Base-by-base conservation (phyloP, 495 filamentous ascomycete species). In the Aspergillus egyptiacus region DNA sequence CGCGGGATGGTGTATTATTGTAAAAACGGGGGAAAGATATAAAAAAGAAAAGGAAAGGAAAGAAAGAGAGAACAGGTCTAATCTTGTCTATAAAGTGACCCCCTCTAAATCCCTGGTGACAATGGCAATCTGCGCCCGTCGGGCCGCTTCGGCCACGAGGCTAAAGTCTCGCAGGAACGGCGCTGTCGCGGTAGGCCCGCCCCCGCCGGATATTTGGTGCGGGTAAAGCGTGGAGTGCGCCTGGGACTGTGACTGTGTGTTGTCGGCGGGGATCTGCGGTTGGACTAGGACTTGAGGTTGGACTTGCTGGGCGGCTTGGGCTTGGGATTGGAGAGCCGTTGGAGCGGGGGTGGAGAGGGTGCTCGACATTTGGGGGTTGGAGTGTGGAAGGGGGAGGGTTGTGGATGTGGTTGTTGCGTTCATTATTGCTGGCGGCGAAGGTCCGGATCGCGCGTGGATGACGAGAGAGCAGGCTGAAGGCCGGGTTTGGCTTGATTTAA, bases 91-190 rank as follows among this genome's bases (percentile, higher is more conserved):
- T 48, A 74, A 60, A 35, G 68, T 66, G 38, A 74, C 64, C 17
- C 68, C 66, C 51, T 74, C 87, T 58, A 97, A 67, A 67, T 96
- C 91, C 46, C 91, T 74, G 78, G 89, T 85, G 50, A 96, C 62
- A 48, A 87, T 79, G 6, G 86, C 85, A 75, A 95, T 85, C 69
- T 95, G 88, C 6, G 91, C 91, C 34, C 91, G 78, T 62, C 95
- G 95, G 41, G 89, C 91, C 2, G 91, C 91, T 68, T 97, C 91
- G n/a, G 91, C 91, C 11, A 97, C 80, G 18, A 97, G 76, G 42
- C 76, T 91, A 62, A 88, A 87, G 65, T 95, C 85, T 50, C 82
- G 78, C 41, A 90, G 68, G 62, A 85, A 89, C 6, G 58, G 77
- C 40, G 65, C 81, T 64, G 64, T 87, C 27, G 69, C 72, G 22